phyloP scores from a whole-genome alignment of 805 yeast species.

The Vanderwaltozyma verrucispora region DNA sequence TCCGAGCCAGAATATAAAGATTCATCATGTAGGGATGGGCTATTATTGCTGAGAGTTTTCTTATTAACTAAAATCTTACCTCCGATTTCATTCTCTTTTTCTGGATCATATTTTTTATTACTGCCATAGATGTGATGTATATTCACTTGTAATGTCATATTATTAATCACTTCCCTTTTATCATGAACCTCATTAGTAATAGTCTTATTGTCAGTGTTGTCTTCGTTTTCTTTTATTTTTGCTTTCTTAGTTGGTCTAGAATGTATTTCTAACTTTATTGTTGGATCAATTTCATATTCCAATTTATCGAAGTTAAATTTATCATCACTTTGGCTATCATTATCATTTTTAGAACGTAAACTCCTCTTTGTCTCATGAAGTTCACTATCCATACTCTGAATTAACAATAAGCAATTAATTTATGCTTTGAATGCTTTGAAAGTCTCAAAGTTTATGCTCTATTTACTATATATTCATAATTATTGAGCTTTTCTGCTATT shows the following conservation, averaged over 20 bases:
- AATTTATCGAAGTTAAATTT: conserved; percentile 31
- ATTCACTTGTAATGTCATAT: conserved; percentile 16
- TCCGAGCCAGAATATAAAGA: too few relatives aligned
- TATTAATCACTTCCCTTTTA: conserved; percentile 9
- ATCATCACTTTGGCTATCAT: conserved; percentile 6
- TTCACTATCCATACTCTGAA: neutral
- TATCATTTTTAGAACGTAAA: neutral
- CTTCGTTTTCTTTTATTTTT: neutral
- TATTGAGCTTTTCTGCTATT: too few relatives aligned
- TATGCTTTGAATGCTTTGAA: too few relatives aligned
- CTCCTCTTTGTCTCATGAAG: neutral
- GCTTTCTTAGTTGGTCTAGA: conserved; percentile 3
- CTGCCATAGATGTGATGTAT: conserved; percentile 3
- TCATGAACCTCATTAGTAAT: conserved; percentile 2
- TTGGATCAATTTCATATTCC: conserved; percentile 17
- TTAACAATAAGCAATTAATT: too few relatives aligned
- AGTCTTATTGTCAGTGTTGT: neutral
- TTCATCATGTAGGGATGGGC: too few relatives aligned
- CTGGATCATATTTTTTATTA: neutral
- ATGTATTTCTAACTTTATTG: conserved; percentile 7
- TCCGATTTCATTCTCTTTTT: neutral
- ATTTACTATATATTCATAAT: too few relatives aligned
- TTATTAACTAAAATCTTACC: neutral
- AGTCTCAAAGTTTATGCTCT: too few relatives aligned
- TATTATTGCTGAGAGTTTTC: too few relatives aligned